Conservation (phyloP, 1,284 basidiomycete species). For the Tilletia caries region DNA sequence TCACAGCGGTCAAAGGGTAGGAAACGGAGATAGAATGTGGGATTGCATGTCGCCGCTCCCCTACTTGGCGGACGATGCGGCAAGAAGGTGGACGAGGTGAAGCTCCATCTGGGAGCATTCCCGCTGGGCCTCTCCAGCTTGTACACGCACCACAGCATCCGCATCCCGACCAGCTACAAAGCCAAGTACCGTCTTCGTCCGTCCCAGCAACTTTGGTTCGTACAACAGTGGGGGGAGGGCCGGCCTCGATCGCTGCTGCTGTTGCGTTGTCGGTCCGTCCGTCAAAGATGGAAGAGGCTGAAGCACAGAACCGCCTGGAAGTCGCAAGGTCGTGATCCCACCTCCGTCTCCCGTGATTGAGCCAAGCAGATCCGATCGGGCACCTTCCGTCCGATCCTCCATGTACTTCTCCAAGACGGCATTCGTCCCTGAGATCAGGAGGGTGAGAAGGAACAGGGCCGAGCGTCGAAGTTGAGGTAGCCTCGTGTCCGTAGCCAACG, state of each 20-base stretch:
- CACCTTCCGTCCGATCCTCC: background rate
- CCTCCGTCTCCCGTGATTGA: background rate
- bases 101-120: background rate
- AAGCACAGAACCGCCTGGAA: conserved; percentile 36
- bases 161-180: conserved; percentile 24
- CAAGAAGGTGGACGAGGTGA: background rate
- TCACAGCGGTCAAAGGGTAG: no score
- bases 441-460: conserved; percentile 40
- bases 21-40: no score
- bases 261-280: background rate
- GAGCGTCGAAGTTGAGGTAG: conserved; percentile 44
- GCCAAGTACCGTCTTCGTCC: conserved; percentile 20
- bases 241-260: background rate
- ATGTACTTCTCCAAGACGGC: conserved; percentile 13
- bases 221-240: conserved; percentile 22
- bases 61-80: background rate
- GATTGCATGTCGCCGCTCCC: no score
- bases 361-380: no score
- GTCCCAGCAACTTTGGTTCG: conserved; percentile 17
- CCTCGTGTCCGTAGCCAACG: conserved; percentile 27
- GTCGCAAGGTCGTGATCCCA: conserved; percentile 18
- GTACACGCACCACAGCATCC: conserved; percentile 34
- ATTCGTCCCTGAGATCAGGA: conserved; percentile 34
- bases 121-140: conserved; percentile 26
- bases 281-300: conserved; percentile 17